These are phyloP conservation scores for Centaurea solstitialis DNA, from an alignment of 129 eudicot species.

Conservation along the genomic window DNA sequence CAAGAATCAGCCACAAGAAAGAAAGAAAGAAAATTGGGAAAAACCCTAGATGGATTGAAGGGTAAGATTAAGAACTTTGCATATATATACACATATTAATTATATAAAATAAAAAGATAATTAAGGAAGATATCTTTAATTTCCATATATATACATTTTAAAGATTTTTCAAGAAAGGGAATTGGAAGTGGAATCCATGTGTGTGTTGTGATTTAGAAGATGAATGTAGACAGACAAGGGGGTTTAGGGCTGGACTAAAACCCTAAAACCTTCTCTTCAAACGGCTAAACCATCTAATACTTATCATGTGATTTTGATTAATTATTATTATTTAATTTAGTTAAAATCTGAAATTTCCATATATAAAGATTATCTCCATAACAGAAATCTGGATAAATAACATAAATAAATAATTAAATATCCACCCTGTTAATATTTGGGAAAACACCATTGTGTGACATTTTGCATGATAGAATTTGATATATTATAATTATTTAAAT, in stretches of 20 bases:
- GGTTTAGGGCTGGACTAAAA: slow-evolving; percentile 19
- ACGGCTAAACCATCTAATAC: slow-evolving; percentile 20
- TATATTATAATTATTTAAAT: too few species aligned
- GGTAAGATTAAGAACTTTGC: slow-evolving; percentile 18
- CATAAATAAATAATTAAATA: not conserved
- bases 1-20: slow-evolving; percentile 7
- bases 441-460: too few species aligned
- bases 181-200: slow-evolving; percentile 25
- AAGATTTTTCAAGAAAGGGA: slow-evolving; percentile 14
- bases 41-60: slow-evolving; percentile 9
- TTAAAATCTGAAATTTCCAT: not conserved
- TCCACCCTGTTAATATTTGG: not conserved
- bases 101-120: slow-evolving; percentile 15
- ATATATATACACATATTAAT: slow-evolving; percentile 16
- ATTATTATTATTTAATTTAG: not conserved
- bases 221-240: slow-evolving; percentile 22
- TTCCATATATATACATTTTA: slow-evolving; percentile 17
- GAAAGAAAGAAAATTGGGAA: slow-evolving; percentile 8
- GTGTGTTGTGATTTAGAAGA: slow-evolving; percentile 18
- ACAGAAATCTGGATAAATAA: not conserved
- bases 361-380: not conserved
- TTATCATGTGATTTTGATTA: slow-evolving; percentile 21
- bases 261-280: slow-evolving; percentile 30
- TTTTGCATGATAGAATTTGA: not conserved
- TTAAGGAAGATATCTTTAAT: slow-evolving; percentile 11